Evolutionary conservation across 2,329 filamentous ascomycete species (phyloP).

Genomic region (Cladosporium cucumerinum): DNA sequence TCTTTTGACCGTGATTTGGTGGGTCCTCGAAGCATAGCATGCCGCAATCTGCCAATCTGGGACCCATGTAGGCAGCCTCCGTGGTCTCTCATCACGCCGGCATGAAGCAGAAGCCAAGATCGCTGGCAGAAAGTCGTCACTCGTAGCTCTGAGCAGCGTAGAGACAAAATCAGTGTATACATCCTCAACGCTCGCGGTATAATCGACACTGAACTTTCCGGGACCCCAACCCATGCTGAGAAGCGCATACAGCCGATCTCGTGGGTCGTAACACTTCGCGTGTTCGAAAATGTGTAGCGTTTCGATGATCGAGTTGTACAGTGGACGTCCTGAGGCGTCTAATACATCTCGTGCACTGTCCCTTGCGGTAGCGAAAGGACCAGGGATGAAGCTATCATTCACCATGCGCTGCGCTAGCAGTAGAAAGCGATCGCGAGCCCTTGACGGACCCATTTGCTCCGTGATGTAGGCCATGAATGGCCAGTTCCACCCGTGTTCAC

Average conservation of each 20-base stretch:
- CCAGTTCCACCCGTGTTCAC: not conserved
- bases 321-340: not conserved
- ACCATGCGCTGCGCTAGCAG: not conserved
- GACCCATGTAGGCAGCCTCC: not conserved
- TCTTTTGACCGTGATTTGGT: not conserved
- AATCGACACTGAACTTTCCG: not conserved
- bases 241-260: not conserved
- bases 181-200: not conserved
- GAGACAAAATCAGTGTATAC: not conserved
- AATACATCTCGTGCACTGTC: not conserved
- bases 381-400: not conserved
- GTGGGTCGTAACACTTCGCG: not conserved
- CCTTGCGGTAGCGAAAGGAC: not conserved
- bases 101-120: not conserved
- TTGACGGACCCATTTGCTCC: not conserved
- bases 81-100: not conserved
- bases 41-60: not conserved
- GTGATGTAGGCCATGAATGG: not conserved
- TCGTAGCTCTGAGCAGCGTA: not conserved
- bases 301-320: not conserved
- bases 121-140: not conserved
- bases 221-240: conserved; percentile 1
- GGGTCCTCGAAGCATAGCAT: not conserved
- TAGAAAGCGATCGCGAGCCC: not conserved
- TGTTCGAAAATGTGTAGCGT: not conserved